Conservation (phyloP, 305 asterid genomes). For the Rubia balearica region DNA sequence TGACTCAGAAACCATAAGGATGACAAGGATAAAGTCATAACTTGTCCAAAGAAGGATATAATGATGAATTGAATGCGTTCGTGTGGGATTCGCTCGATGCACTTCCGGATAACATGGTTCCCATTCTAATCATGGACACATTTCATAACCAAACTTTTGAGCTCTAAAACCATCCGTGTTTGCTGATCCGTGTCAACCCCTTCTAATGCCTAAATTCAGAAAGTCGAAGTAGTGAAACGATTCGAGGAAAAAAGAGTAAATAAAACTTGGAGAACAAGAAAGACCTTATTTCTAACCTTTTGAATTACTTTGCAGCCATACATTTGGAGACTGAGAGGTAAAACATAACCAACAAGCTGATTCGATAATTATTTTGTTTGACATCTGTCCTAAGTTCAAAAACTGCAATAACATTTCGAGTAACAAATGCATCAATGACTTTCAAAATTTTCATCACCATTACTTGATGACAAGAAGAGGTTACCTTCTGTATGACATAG, state of each 20-base stretch:
- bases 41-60: slow-evolving; percentile 65
- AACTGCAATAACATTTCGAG: slow-evolving; percentile 35
- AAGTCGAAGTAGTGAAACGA: not conserved
- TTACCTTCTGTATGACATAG: slow-evolving; percentile 86
- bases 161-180: slow-evolving; percentile 64
- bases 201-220: slow-evolving; percentile 65
- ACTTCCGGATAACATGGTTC: slow-evolving; percentile 88
- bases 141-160: slow-evolving; percentile 73
- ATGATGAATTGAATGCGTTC: slow-evolving; percentile 53
- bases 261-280: not conserved
- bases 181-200: slow-evolving; percentile 64
- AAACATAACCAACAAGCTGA: slow-evolving; percentile 68
- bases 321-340: slow-evolving; percentile 83
- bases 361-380: slow-evolving; percentile 66
- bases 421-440: slow-evolving; percentile 9
- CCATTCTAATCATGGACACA: slow-evolving; percentile 87
- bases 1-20: slow-evolving; percentile 89
- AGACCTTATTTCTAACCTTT: slow-evolving; percentile 48
- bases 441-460: slow-evolving; percentile 7
- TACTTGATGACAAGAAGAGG: not conserved
- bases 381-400: slow-evolving; percentile 76
- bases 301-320: slow-evolving; percentile 95
- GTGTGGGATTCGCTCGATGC: slow-evolving; percentile 76
- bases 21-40: slow-evolving; percentile 57
- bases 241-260: not conserved